Percentiles rank a stretch among this genome's conserved stretches.
phyloP scores from a whole-genome alignment of 2,329 filamentous ascomycete species.

The Colletotrichum magnum region DNA sequence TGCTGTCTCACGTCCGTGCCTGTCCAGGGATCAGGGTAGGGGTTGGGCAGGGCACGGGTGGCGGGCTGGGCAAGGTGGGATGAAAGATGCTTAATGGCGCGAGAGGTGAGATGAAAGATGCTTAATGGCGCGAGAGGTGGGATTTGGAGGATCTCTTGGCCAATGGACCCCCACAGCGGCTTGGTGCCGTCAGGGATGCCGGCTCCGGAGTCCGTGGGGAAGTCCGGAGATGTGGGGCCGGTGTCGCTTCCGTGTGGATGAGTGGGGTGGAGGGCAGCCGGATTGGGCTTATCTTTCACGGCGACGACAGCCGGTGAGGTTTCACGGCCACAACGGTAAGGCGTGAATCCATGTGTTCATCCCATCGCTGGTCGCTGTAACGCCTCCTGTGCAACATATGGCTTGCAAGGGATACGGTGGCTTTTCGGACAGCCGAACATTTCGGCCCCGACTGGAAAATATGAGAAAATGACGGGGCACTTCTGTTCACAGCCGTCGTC shows the following conservation, averaged over 20 bases:
- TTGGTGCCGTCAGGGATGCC: neutral
- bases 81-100: too few species aligned
- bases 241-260: neutral
- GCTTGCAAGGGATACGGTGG: neutral
- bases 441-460: neutral
- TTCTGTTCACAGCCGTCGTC: neutral
- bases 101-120: too few species aligned
- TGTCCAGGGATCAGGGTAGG: too few species aligned
- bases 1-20: too few species aligned
- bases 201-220: slow-evolving; percentile 13
- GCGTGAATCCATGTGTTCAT: neutral
- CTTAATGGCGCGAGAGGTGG: too few species aligned
- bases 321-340: neutral
- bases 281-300: neutral
- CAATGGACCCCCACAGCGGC: too few species aligned
- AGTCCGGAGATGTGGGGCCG: slow-evolving; percentile 12
- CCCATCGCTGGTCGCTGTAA: neutral
- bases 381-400: neutral
- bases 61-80: too few species aligned
- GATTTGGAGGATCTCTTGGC: too few species aligned
- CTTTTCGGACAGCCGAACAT: neutral
- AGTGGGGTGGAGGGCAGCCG: neutral
- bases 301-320: neutral
- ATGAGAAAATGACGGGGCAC: neutral
- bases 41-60: too few species aligned